A percentile compares a stretch with the other conserved stretches of the same genome.
Conservation (phyloP, 306 rosid species). For the Castanopsis chinensis region DNA sequence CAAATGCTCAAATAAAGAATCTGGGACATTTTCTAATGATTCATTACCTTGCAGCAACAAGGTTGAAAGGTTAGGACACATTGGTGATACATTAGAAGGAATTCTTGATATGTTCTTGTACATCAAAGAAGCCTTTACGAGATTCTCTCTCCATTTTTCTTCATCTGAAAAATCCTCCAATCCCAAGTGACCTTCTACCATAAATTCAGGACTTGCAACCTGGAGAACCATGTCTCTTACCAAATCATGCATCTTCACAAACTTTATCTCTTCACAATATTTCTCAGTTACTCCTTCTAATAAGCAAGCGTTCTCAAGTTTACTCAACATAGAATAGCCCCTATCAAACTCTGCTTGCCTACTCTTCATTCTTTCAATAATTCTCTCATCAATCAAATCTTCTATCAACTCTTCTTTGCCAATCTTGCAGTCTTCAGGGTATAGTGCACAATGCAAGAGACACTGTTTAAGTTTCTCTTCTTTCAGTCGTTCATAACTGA, state of each 20-base stretch:
- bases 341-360: conserved; percentile 21
- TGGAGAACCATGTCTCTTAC: background rate
- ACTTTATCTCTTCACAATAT: background rate
- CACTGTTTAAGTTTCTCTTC: conserved; percentile 5
- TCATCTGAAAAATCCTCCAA: no score
- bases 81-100: no score
- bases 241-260: conserved; percentile 26
- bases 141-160: no score
- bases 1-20: conserved; percentile 25
- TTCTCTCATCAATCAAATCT: conserved; percentile 22
- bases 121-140: no score
- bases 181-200: no score
- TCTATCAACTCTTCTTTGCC: conserved; percentile 25
- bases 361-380: conserved; percentile 20
- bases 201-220: no score
- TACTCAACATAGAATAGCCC: conserved; percentile 21
- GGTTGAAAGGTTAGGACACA: conserved; percentile 23
- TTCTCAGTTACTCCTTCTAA: conserved; percentile 9
- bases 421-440: conserved; percentile 28
- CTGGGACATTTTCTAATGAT: background rate
- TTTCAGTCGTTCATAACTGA: conserved; percentile 16
- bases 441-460: conserved; percentile 26
- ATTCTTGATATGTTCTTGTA: no score
- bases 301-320: background rate
- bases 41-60: conserved; percentile 8